Conservation (phyloP, 2,329 filamentous ascomycete species). For the Aspergillaceae sp. region DNA sequence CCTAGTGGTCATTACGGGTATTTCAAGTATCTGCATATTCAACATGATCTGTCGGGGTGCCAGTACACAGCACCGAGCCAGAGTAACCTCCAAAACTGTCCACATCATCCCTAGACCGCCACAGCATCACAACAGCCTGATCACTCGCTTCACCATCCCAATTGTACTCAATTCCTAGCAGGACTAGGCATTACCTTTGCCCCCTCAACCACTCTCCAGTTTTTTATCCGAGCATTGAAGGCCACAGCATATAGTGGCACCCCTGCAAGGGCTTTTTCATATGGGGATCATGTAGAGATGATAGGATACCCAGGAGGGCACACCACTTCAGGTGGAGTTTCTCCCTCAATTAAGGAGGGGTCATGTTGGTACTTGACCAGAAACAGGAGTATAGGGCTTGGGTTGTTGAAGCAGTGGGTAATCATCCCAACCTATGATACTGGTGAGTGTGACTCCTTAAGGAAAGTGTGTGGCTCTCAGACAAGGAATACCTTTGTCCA, state of each 20-base stretch:
- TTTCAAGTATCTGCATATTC: no score
- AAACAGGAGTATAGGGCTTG: conserved; percentile 2
- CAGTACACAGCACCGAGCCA: conserved; percentile 1
- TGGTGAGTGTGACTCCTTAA: not conserved
- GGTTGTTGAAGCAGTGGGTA: conserved; percentile 3
- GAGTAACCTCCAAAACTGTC: not conserved
- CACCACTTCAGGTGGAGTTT: conserved; percentile 2
- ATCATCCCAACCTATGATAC: conserved; percentile 4
- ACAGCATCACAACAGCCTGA: conserved; percentile 3
- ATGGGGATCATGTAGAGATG: conserved; percentile 4
- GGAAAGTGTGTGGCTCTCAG: not conserved
- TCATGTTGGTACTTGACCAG: conserved; percentile 5
- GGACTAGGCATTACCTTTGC: conserved; percentile 1
- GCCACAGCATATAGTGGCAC: not conserved
- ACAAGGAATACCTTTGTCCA: conserved; percentile 2
- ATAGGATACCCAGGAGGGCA: conserved; percentile 5
- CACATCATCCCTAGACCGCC: conserved; percentile 1
- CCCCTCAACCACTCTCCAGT: not conserved
- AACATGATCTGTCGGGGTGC: not conserved
- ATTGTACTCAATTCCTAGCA: conserved; percentile 1
- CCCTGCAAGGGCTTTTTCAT: conserved; percentile 2
- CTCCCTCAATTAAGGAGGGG: conserved; percentile 3
- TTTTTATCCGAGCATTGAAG: not conserved
- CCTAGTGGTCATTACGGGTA: no score
- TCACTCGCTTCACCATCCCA: conserved; percentile 1